Percentiles rank a stretch among this genome's conserved stretches.
Evolutionary conservation across 2,329 filamentous ascomycete species (phyloP).

Genomic region (Hypoxylon rubiginosum): DNA sequence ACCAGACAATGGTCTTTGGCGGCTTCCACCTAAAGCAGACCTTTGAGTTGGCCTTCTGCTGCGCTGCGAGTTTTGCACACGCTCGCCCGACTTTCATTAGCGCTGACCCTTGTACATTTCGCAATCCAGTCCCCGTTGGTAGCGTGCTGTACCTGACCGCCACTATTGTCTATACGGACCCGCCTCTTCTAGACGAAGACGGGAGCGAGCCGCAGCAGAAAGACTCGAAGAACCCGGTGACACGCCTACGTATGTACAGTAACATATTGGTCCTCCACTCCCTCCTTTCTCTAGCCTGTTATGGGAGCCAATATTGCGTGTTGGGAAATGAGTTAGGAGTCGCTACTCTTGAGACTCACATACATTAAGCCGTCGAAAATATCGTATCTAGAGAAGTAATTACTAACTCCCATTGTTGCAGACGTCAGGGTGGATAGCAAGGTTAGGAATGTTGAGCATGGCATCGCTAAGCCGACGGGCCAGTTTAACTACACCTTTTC

Average conservation of each 20-base stretch:
- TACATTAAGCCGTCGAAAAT: no score
- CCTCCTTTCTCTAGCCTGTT: neutral
- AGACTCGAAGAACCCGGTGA: conserved; percentile 49
- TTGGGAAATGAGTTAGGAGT: neutral
- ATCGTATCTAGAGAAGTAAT: neutral
- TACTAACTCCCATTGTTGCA: neutral
- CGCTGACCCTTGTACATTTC: conserved; percentile 80
- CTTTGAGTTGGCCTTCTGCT: conserved; percentile 82
- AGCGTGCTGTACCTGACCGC: conserved; percentile 81
- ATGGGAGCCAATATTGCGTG: neutral
- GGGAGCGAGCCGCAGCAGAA: conserved; percentile 60
- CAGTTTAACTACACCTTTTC: conserved; percentile 79
- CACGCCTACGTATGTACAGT: conserved; percentile 64
- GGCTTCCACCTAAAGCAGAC: conserved; percentile 81
- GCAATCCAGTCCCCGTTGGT: conserved; percentile 81
- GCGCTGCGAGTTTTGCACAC: conserved; percentile 78
- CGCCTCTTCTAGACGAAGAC: conserved; percentile 59
- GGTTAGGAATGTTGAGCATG: conserved; percentile 75
- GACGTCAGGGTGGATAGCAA: conserved; percentile 78
- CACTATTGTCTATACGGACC: conserved; percentile 79
- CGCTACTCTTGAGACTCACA: neutral
- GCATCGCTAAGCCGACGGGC: conserved; percentile 74
- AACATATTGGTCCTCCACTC: no score
- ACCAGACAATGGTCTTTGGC: conserved; percentile 85
- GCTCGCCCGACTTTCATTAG: conserved; percentile 78